Percentiles rank a stretch among this genome's conserved stretches.
phyloP scores from a whole-genome alignment of 1,284 basidiomycete genomes.

The Vanrija sp. region DNA sequence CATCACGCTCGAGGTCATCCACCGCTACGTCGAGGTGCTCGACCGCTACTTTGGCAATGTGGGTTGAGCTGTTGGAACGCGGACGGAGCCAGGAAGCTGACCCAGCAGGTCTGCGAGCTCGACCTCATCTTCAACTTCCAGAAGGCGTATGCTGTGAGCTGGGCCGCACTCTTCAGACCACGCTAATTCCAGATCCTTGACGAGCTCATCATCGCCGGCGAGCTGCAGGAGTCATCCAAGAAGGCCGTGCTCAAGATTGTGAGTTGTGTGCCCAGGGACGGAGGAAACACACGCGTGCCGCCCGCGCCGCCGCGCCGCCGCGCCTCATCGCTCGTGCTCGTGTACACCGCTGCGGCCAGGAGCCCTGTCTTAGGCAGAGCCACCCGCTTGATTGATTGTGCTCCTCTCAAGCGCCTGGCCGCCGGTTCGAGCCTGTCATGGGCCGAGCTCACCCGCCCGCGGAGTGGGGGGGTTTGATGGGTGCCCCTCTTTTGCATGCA shows the following conservation, averaged over 20 bases:
- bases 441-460: too few species aligned
- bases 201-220: slow-evolving; percentile 95
- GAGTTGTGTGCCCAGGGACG: slow-evolving; percentile 46
- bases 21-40: slow-evolving; percentile 97
- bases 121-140: slow-evolving; percentile 99
- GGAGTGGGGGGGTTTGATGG: too few species aligned
- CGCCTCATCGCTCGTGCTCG: too few species aligned
- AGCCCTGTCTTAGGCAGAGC: too few species aligned
- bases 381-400: not conserved
- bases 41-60: slow-evolving; percentile 99
- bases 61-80: slow-evolving; percentile 35
- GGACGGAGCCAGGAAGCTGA: not conserved
- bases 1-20: slow-evolving; percentile 92
- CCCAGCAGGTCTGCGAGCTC: slow-evolving; percentile 80
- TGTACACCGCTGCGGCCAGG: too few species aligned
- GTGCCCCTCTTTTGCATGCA: too few species aligned
- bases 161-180: too few species aligned
- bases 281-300: too few species aligned
- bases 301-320: too few species aligned
- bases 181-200: slow-evolving; percentile 74
- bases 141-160: slow-evolving; percentile 81
- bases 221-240: slow-evolving; percentile 97
- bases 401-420: not conserved
- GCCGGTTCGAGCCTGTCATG: too few species aligned
- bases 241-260: slow-evolving; percentile 86